A percentile compares a stretch with the other conserved stretches of the same genome.
Evolutionary conservation across 2,329 filamentous ascomycete species (phyloP).

Genomic region (Periconia digitata): DNA sequence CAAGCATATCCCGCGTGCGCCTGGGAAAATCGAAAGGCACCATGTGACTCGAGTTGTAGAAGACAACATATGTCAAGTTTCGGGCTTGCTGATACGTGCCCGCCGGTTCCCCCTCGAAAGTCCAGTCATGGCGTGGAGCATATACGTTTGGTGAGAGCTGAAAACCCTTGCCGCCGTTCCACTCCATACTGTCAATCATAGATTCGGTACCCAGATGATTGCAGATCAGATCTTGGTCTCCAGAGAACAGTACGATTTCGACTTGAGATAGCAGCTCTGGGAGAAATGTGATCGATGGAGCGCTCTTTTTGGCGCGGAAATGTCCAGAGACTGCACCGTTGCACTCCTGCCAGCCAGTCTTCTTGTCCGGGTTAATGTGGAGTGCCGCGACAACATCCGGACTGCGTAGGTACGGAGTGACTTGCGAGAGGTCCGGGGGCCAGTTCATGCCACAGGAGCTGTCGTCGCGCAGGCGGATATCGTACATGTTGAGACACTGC

Average conservation of each 20-base stretch:
- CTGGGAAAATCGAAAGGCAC: slow-evolving; percentile 92
- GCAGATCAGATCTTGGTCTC: slow-evolving; percentile 92
- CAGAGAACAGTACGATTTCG: slow-evolving; percentile 85
- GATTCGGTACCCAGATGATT: slow-evolving; percentile 94
- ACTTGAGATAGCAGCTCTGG: slow-evolving; percentile 77
- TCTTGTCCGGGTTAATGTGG: slow-evolving; percentile 79
- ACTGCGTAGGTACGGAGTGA: slow-evolving; percentile 83
- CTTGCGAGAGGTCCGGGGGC: slow-evolving; percentile 78
- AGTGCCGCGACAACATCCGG: slow-evolving; percentile 77
- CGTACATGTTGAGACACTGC: slow-evolving; percentile 93
- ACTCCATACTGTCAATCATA: slow-evolving; percentile 85
- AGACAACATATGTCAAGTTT: slow-evolving; percentile 92
- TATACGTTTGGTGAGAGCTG: slow-evolving; percentile 83
- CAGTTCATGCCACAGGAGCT: slow-evolving; percentile 96
- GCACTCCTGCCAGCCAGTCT: slow-evolving; percentile 90
- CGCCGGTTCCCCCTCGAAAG: slow-evolving; percentile 82
- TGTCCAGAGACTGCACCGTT: slow-evolving; percentile 72
- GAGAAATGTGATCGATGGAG: slow-evolving; percentile 71
- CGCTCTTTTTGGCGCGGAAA: slow-evolving; percentile 71
- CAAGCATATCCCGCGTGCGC: slow-evolving; percentile 90
- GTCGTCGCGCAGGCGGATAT: slow-evolving; percentile 79
- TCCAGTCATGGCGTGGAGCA: slow-evolving; percentile 93
- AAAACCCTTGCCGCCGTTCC: slow-evolving; percentile 90
- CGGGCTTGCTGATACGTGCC: slow-evolving; percentile 94
- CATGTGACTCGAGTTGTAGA: slow-evolving; percentile 97